These are phyloP conservation scores for Suillus fuscotomentosus DNA, from an alignment of 768 basidiomycete species.

Conservation along the genomic window DNA sequence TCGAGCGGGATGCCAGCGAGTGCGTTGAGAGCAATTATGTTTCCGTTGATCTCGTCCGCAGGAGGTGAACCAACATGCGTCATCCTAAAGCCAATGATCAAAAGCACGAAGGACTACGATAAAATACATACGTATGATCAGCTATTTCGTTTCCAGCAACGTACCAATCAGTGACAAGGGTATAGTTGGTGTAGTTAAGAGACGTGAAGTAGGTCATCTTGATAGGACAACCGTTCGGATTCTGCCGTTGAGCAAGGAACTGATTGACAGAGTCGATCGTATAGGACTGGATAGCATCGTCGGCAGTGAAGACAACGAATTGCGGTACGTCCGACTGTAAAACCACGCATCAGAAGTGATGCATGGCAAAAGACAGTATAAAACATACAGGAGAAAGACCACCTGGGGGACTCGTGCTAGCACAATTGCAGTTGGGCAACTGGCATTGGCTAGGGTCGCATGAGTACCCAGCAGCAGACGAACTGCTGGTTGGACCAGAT, in stretches of 20 bases:
- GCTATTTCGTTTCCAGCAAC: conserved; percentile 84
- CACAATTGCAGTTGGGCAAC: conserved; percentile 71
- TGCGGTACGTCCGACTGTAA: conserved; percentile 56
- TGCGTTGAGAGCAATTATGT: conserved; percentile 75
- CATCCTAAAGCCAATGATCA: conserved; percentile 38
- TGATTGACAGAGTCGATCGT: conserved; percentile 72
- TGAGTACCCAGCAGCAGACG: conserved; percentile 62
- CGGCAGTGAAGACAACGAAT: conserved; percentile 75
- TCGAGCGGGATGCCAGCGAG: conserved; percentile 73
- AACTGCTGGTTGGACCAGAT: conserved; percentile 50
- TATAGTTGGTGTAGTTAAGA: conserved; percentile 73
- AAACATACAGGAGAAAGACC: conserved; percentile 58
- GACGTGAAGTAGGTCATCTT: conserved; percentile 79
- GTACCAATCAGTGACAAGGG: conserved; percentile 76
- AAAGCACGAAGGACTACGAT: too few relatives aligned
- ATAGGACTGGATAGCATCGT: conserved; percentile 77
- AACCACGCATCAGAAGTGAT: background rate
- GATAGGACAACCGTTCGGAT: conserved; percentile 73
- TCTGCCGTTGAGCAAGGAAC: conserved; percentile 70
- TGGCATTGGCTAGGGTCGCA: conserved; percentile 66
- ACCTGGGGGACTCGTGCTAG: conserved; percentile 71
- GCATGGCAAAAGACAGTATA: background rate
- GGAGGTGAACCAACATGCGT: conserved; percentile 70
- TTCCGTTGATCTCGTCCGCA: conserved; percentile 69
- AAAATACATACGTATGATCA: conserved; percentile 60